Conservation (phyloP, 2,329 filamentous ascomycete species). For the Curvularia spicifera region DNA sequence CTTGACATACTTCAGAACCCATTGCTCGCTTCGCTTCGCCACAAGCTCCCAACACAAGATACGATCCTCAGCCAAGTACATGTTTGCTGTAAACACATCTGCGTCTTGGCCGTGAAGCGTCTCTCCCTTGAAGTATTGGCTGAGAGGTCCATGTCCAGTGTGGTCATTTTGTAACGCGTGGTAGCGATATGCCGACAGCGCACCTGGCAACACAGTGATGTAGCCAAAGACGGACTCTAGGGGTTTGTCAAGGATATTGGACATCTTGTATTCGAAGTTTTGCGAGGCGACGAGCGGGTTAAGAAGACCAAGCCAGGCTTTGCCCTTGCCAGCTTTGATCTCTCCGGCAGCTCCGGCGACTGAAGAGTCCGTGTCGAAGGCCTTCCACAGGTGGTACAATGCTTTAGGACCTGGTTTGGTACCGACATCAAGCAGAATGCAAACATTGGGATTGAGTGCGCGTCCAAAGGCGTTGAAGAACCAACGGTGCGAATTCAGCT, state of each 20-base stretch:
- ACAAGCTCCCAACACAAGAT: slow-evolving; percentile 95
- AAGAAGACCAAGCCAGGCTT: slow-evolving; percentile 78
- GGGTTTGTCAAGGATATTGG: slow-evolving; percentile 97
- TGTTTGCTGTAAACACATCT: slow-evolving; percentile 96
- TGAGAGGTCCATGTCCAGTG: slow-evolving; percentile 90
- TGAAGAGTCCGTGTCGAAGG: slow-evolving; percentile 96
- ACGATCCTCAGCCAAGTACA: slow-evolving; percentile 89
- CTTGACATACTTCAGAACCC: slow-evolving; percentile 98
- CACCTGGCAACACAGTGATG: slow-evolving; percentile 94
- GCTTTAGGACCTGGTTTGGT: slow-evolving; percentile 88
- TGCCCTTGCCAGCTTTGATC: slow-evolving; percentile 96
- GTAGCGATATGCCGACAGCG: slow-evolving; percentile 92
- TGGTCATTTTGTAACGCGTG: slow-evolving; percentile 96
- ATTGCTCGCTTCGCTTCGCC: slow-evolving; percentile 90
- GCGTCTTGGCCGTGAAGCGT: slow-evolving; percentile 95
- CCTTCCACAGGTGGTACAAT: slow-evolving; percentile 98
- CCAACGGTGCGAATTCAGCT: slow-evolving; percentile 98
- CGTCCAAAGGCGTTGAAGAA: slow-evolving; percentile 98
- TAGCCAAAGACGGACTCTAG: slow-evolving; percentile 97
- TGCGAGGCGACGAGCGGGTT: slow-evolving; percentile 96
- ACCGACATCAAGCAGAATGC: slow-evolving; percentile 94
- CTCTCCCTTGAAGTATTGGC: slow-evolving; percentile 99
- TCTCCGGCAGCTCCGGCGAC: slow-evolving; percentile 96
- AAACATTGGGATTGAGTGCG: slow-evolving; percentile 92
- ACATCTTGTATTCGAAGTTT: slow-evolving; percentile 99